phyloP scores from a whole-genome alignment of 495 filamentous ascomycete species.

The Margaritispora aquatica region DNA sequence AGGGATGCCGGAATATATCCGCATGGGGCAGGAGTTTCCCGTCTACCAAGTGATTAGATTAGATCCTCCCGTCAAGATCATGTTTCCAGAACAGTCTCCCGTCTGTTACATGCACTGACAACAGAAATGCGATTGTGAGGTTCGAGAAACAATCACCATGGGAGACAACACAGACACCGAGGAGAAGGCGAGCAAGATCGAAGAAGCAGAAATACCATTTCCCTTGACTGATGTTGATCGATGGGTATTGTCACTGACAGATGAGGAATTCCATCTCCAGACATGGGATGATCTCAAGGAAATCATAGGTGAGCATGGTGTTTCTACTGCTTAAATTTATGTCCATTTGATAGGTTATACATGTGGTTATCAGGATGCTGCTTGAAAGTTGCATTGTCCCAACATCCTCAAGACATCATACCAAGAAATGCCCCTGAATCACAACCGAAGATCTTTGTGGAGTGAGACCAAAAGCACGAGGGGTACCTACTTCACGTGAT shows the following conservation, averaged over 20 bases:
- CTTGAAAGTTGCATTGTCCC: neutral
- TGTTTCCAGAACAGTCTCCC: neutral
- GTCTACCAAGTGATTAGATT: slow-evolving; percentile 2
- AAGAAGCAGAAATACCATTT: slow-evolving; percentile 42
- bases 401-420: neutral
- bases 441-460: neutral
- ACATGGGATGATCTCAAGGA: slow-evolving; percentile 61
- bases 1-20: slow-evolving; percentile 2
- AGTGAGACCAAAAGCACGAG: neutral
- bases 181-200: neutral
- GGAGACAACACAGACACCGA: neutral
- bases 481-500: neutral
- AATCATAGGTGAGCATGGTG: slow-evolving; percentile 52
- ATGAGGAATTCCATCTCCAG: slow-evolving; percentile 62
- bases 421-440: neutral
- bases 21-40: slow-evolving; percentile 1
- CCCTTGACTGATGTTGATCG: slow-evolving; percentile 60
- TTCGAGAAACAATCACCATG: no score
- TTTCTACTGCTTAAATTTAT: no score
- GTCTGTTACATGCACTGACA: neutral
- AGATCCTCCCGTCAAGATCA: neutral
- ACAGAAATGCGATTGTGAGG: neutral
- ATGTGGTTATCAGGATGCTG: no score
- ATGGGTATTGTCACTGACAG: slow-evolving; percentile 58
- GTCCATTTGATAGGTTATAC: no score